phyloP scores from a whole-genome alignment of 306 rosid genomes.

The cucumber (Cucumis sativus) region Cucumber_9930_V3 NC_026657.2:12348501-12349000 shows the following conservation, averaged over 20 bases:
- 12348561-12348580: background rate
- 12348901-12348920: too few species aligned
- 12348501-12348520: background rate
- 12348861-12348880: background rate
- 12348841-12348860: background rate
- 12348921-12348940: background rate
- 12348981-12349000: too few species aligned
- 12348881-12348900: background rate
- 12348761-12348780: too few species aligned
- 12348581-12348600: background rate
- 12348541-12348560: background rate
- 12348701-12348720: background rate
- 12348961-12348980: too few species aligned
- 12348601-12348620: background rate
- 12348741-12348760: background rate
- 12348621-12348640: background rate
- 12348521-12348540: background rate
- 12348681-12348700: background rate
- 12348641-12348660: background rate
- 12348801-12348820: background rate
- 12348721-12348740: background rate
- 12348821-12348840: background rate
- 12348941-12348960: background rate
- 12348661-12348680: background rate
- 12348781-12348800: too few species aligned